Evolutionary conservation across 2,329 filamentous ascomycete species (phyloP), one percentile per base, ranked within the genome.

Genomic region (Colletotrichum incanum): DNA sequence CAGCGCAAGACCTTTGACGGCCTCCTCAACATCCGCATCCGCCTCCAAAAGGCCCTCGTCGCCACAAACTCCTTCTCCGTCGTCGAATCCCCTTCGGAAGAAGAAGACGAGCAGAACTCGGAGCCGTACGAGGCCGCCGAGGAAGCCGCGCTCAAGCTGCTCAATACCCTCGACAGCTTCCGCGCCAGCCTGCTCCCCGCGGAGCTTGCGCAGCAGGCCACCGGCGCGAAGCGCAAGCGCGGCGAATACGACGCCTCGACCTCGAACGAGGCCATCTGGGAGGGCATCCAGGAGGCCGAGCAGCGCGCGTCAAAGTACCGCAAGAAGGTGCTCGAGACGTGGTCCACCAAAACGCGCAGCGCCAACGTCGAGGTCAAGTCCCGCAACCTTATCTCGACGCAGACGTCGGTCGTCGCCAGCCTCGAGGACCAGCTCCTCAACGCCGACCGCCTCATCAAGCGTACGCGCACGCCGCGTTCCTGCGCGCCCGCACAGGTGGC

Each of bases 1-100:
- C 96, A 99, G 83, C 91, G 95, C 63, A 92, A 92, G 73, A 91
- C 92, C 0, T 99, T 98, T 78, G 96, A 98, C 76, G 90, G 93
- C 0, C 89, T 98, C 0, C 88, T 99, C 41, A 97, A 98, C 82
- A 89, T 95, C 18, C 92, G 96, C 26, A 98, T 99, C 78, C 93
- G 96, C 73, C 84, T 99, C 23, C 97, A 99, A 81, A 98, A 98
- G 81, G 94, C 94, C 1, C 84, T 99, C 18, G 89, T 96, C 20
- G 92, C 93, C 0, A 90, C 92, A 34, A 98, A 98, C 81, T 93
- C 94, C 1, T 86, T 97, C 50, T 81, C 87, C 20, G 79, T 84
- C 1, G 76, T 87, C 1, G 83, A 86, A 1, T 80, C 81, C 18
- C 82, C 86, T 1, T 81, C 81, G 18, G 82, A 86, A 2, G 76